These are phyloP conservation scores for Lentinula edodes DNA, from an alignment of 768 basidiomycete species.

Conservation along the genomic window DNA sequence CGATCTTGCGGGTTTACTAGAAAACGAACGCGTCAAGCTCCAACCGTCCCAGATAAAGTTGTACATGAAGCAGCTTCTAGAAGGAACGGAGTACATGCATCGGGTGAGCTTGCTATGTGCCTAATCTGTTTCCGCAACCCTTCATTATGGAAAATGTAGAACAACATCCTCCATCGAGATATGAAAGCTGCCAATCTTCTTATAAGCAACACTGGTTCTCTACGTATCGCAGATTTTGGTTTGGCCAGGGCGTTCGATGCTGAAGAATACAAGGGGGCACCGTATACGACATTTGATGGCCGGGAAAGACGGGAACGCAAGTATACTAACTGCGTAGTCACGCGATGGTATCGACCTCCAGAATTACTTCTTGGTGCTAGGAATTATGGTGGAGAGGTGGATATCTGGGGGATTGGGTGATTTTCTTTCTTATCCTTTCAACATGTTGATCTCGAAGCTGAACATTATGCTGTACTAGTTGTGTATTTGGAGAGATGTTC, in stretches of 20 bases:
- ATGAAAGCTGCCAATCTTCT: conserved; percentile 99
- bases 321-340: conserved; percentile 95
- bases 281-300: conserved; percentile 12
- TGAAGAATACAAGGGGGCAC: conserved; percentile 12
- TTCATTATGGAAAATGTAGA: conserved; percentile 41
- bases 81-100: conserved; percentile 96
- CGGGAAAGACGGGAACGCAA: conserved; percentile 41
- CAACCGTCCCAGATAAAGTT: conserved; percentile 86
- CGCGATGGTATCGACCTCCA: conserved; percentile 91
- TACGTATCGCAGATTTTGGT: conserved; percentile 94
- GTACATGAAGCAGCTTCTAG: conserved; percentile 94
- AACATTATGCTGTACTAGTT: conserved; percentile 37
- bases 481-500: conserved; percentile 98
- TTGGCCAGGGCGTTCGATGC: conserved; percentile 80
- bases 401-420: conserved; percentile 96
- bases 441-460: neutral
- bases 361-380: conserved; percentile 87
- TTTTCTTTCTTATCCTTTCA: neutral
- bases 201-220: conserved; percentile 77
- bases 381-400: conserved; percentile 90
- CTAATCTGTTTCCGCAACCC: conserved; percentile 1
- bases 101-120: conserved; percentile 45
- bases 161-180: conserved; percentile 94
- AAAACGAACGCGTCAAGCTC: conserved; percentile 85
- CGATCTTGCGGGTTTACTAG: conserved; percentile 90